phyloP scores from a whole-genome alignment of 2,329 filamentous ascomycete species.

The Clonostachys chloroleuca region DNA sequence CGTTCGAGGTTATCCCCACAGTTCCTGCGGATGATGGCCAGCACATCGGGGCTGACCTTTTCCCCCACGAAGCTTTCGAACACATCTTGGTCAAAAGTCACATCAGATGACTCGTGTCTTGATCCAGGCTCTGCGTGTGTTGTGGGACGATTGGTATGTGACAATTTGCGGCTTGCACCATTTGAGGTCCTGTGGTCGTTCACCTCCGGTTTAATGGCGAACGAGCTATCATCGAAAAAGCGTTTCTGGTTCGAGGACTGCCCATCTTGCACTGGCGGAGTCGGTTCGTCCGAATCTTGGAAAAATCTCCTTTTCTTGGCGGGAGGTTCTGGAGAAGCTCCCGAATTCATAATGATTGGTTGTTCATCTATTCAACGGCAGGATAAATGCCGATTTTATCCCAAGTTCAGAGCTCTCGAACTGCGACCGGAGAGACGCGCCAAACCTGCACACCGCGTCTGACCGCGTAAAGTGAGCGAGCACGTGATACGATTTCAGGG shows the following conservation, averaged over 20 bases:
- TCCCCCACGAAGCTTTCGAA: conserved; percentile 59
- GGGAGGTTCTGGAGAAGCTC: conserved; percentile 34
- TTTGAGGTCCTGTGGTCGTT: no score
- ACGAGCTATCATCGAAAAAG: conserved; percentile 12
- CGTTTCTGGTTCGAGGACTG: conserved; percentile 13
- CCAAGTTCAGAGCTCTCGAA: no score
- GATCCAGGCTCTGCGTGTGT: conserved; percentile 5
- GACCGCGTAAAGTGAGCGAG: conserved; percentile 28
- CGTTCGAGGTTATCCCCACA: conserved; percentile 56
- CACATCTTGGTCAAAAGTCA: conserved; percentile 49
- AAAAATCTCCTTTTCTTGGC: conserved; percentile 37
- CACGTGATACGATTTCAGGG: conserved; percentile 23
- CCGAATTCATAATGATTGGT: conserved; percentile 27
- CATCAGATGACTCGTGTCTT: conserved; percentile 14
- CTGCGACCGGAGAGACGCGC: conserved; percentile 29
- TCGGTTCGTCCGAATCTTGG: conserved; percentile 19
- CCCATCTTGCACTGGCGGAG: conserved; percentile 3
- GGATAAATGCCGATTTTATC: no score
- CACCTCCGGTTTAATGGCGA: no score
- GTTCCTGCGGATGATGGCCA: conserved; percentile 45
- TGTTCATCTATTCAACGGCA: neutral
- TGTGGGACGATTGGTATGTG: neutral
- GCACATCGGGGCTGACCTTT: conserved; percentile 40
- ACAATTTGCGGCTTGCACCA: no score
- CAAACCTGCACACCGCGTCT: conserved; percentile 17